Evolutionary conservation across 2,329 filamentous ascomycete genomes (phyloP).

Genomic region (Sporothrix pallida): DNA sequence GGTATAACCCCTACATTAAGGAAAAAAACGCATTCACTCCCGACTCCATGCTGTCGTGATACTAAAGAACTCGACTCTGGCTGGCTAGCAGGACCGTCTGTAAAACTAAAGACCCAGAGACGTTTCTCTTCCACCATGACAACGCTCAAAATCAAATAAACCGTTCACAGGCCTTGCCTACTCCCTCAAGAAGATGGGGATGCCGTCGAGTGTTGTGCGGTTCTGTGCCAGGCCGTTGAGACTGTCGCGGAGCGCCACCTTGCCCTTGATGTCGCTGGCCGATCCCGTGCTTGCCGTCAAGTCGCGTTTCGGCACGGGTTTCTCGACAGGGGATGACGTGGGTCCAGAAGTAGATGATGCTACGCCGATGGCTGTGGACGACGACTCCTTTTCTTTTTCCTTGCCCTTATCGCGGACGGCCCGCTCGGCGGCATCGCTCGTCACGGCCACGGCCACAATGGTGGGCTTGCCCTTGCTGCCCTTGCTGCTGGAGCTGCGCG

Average conservation of each 20-base stretch:
- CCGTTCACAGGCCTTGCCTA: not conserved
- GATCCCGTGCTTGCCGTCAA: not conserved
- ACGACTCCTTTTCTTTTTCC: not conserved
- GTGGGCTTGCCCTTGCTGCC: slow-evolving; percentile 1
- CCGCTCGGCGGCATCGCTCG: slow-evolving; percentile 9
- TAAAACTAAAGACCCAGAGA: not conserved
- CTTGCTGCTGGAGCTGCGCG: not conserved
- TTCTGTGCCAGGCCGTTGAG: slow-evolving; percentile 33
- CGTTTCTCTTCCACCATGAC: not conserved
- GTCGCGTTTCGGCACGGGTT: slow-evolving; percentile 20
- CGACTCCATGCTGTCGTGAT: not conserved
- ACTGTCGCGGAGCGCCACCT: slow-evolving; percentile 33
- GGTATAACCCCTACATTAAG: slow-evolving; percentile 12
- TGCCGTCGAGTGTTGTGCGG: slow-evolving; percentile 29
- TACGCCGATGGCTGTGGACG: not conserved
- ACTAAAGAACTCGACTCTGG: too few species aligned
- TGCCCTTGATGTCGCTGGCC: slow-evolving; percentile 25
- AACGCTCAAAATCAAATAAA: not conserved
- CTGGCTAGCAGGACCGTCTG: not conserved
- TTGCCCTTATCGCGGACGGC: slow-evolving; percentile 10
- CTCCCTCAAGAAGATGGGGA: slow-evolving; percentile 55
- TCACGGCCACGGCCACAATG: slow-evolving; percentile 20
- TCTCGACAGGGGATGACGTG: not conserved
- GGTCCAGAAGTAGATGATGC: not conserved
- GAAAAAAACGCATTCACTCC: not conserved